Conservation (phyloP, 139 green algal species). For the Zygnema cylindricum region DNA sequence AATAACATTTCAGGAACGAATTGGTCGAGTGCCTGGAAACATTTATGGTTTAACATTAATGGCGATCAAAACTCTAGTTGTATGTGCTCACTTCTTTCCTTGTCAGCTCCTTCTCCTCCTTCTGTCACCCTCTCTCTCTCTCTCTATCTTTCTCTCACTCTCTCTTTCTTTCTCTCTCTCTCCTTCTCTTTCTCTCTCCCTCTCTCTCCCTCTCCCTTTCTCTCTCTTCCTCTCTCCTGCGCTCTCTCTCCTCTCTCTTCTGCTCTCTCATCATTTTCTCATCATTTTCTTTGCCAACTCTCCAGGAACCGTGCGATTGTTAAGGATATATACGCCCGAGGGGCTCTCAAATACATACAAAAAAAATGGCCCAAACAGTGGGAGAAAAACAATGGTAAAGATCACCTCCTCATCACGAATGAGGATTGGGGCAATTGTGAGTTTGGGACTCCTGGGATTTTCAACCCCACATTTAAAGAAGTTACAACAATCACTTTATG, state of each 20-base stretch:
- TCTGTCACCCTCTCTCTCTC: neutral
- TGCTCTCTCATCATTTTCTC: neutral
- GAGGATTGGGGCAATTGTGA: conserved; percentile 75
- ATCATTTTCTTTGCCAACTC: neutral
- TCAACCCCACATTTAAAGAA: neutral
- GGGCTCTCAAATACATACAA: conserved; percentile 64
- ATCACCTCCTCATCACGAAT: conserved; percentile 75
- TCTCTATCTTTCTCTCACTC: neutral
- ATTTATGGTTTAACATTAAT: too few species aligned
- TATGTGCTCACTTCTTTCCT: too few species aligned
- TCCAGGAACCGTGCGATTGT: neutral
- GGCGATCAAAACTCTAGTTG: too few species aligned
- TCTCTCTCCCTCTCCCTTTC: neutral
- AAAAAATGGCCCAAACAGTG: conserved; percentile 69
- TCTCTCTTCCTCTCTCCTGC: neutral
- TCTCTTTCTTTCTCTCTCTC: neutral
- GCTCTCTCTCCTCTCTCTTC: neutral
- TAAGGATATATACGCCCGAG: neutral
- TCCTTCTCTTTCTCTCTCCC: neutral
- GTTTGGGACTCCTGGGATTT: neutral
- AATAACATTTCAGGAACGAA: too few species aligned
- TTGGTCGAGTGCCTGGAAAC: too few species aligned
- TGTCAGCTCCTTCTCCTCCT: neutral
- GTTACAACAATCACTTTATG: conserved; percentile 35
- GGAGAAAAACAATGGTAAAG: conserved; percentile 66